These are phyloP conservation scores for Globisporangium spiculum DNA, from an alignment of 352 stramenopile genomes.

Conservation along the genomic window DNA sequence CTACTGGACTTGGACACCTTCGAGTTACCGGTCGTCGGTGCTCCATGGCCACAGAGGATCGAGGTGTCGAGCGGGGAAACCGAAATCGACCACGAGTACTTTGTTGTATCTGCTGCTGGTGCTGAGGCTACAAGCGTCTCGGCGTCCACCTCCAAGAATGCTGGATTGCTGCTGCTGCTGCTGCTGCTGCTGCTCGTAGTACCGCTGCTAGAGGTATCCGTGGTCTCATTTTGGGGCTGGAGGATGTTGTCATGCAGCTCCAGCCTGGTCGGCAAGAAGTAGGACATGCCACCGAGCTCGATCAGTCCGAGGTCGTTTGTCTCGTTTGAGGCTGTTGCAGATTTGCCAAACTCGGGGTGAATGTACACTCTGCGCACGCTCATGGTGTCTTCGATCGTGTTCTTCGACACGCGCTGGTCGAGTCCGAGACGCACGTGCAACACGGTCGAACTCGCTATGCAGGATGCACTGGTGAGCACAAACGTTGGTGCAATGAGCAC, in stretches of 20 bases:
- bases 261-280: slow-evolving; percentile 9
- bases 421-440: slow-evolving; percentile 8
- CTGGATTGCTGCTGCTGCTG: neutral
- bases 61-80: neutral
- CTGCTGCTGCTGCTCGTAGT: neutral
- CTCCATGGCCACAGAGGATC: neutral
- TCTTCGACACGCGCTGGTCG: neutral
- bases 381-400: slow-evolving; percentile 5
- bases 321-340: neutral
- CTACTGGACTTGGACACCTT: neutral
- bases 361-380: slow-evolving; percentile 10
- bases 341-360: neutral
- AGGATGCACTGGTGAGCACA: slow-evolving; percentile 7
- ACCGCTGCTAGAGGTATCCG: neutral
- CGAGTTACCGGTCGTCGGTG: neutral
- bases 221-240: neutral
- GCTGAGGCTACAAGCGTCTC: neutral
- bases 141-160: neutral
- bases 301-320: slow-evolving; percentile 10
- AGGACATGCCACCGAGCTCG: slow-evolving; percentile 12
- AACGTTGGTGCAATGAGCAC: slow-evolving; percentile 7
- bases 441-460: neutral
- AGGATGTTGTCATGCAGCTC: slow-evolving; percentile 3
- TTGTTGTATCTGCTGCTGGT: neutral
- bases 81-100: slow-evolving; percentile 9